Percentiles rank a stretch among this genome's conserved stretches.
Evolutionary conservation across 2,329 filamentous ascomycete species (phyloP).

Genomic region (Paecilomyces variotii): DNA sequence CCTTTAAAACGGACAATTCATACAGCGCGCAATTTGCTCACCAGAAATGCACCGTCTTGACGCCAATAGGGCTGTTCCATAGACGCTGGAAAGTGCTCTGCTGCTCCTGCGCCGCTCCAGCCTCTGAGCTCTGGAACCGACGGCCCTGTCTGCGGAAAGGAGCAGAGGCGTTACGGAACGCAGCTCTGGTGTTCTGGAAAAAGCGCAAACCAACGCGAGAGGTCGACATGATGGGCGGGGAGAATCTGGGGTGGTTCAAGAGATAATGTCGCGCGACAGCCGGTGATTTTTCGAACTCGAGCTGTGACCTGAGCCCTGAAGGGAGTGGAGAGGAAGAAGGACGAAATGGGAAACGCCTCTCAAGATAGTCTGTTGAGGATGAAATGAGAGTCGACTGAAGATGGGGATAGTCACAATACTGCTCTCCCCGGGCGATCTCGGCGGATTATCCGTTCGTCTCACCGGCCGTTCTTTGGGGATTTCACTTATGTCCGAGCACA

Average conservation of each 20-base stretch:
- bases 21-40: constrained; percentile 28
- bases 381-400: background rate
- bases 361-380: background rate
- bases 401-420: background rate
- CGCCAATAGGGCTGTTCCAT: constrained; percentile 71
- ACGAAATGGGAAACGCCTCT: background rate
- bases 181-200: constrained; percentile 42
- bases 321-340: background rate
- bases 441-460: background rate
- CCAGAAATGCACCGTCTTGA: constrained; percentile 99
- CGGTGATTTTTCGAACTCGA: background rate
- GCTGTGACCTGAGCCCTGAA: background rate
- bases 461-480: background rate
- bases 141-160: constrained; percentile 49
- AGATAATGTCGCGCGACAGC: constrained; percentile 7
- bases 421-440: background rate
- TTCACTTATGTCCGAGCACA: background rate
- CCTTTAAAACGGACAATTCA: background rate
- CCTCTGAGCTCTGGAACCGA: constrained; percentile 64
- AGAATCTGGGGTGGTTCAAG: constrained; percentile 9
- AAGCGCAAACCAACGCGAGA: constrained; percentile 52
- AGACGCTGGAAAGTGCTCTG: constrained; percentile 61
- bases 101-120: constrained; percentile 35
- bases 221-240: constrained; percentile 37
- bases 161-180: constrained; percentile 47